Evolutionary conservation across 768 basidiomycete species (phyloP).

Genomic region (Trametes coccinea): DNA sequence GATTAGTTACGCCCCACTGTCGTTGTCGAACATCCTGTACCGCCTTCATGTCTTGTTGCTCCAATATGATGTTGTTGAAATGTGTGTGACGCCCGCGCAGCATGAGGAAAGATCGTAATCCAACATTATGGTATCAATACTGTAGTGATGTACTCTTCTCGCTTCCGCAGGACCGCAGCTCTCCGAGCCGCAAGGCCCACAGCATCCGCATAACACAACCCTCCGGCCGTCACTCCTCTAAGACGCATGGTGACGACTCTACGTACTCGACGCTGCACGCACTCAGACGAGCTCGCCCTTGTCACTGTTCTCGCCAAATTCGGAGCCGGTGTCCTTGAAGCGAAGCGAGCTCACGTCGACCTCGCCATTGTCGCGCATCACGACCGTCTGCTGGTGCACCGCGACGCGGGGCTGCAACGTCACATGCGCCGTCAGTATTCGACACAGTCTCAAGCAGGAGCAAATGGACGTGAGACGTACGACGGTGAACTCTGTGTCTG

Average conservation of each 20-base stretch:
- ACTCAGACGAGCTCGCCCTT: slow-evolving; percentile 9
- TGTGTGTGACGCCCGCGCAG: too few species aligned
- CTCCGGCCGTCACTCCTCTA: background rate
- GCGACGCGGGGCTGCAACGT: slow-evolving; percentile 1
- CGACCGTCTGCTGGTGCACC: slow-evolving; percentile 12
- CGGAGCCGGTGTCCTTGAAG: background rate
- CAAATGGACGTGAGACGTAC: background rate
- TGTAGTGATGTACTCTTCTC: too few species aligned
- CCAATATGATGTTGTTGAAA: too few species aligned
- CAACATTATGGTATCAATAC: too few species aligned
- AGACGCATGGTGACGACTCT: background rate
- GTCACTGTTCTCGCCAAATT: background rate
- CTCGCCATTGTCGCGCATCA: slow-evolving; percentile 10
- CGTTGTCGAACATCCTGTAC: too few species aligned
- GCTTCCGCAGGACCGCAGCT: too few species aligned
- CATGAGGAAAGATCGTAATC: too few species aligned
- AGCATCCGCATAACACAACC: background rate
- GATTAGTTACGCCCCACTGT: too few species aligned
- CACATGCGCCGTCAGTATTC: too few species aligned
- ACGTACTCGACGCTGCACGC: too few species aligned
- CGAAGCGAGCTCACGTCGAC: background rate
- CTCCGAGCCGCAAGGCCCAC: too few species aligned
- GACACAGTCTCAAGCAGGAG: background rate
- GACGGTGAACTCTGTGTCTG: background rate
- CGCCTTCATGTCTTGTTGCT: too few species aligned